Base-by-base conservation (phyloP, 768 basidiomycete genomes). In the Kwoniella sp. region DNA sequence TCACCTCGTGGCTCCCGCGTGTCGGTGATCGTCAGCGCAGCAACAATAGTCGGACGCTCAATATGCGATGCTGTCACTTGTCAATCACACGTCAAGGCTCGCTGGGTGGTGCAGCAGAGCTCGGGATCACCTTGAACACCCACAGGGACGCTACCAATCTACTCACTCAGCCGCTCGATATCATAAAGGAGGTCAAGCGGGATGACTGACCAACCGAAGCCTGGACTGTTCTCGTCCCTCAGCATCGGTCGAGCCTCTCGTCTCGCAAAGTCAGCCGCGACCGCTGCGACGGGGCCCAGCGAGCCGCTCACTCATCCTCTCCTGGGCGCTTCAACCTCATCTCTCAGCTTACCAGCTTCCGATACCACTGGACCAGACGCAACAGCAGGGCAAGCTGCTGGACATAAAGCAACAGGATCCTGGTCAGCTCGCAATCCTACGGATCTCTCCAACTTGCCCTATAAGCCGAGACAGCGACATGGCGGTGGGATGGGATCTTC, bases 401-500 rank as follows among this genome's bases (percentile, higher is more conserved):
- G 42, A 5, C 50, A 52, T 28, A 43, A 33, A 33, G 26, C 42
- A 14, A 42, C 42, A 25, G 28, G 48, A 19, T 57, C 56, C 20
- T 45, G 36, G 14, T 53, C 56, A 2, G 39, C 39, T 10, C 28
- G 36, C 6, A 20, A 3, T 47, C 23, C 41, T 14, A 34, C 17
- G 5, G 48, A 50, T 20, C n/a, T 53, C 2, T 20, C 47, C 17
- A 46, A 47, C 27, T 32, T 70, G 4, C 69, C 71, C 20, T 70
- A 73, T 48, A 73, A 69, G 50, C 69, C 71, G 22, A 51, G 71
- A 31, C 67, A 70, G 25, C 53, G 63, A 17, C 65, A 67, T 43
- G 53, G 63, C 12, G 50, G 49, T 28, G 50, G 44, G 22, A 56
- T 33, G 4, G 60, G 52, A 4, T 65, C 65, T 3, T 47, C 49